These are phyloP conservation scores for Aegilops bicornis DNA, from an alignment of 176 grass and related monocot species.

Conservation along the genomic window DNA sequence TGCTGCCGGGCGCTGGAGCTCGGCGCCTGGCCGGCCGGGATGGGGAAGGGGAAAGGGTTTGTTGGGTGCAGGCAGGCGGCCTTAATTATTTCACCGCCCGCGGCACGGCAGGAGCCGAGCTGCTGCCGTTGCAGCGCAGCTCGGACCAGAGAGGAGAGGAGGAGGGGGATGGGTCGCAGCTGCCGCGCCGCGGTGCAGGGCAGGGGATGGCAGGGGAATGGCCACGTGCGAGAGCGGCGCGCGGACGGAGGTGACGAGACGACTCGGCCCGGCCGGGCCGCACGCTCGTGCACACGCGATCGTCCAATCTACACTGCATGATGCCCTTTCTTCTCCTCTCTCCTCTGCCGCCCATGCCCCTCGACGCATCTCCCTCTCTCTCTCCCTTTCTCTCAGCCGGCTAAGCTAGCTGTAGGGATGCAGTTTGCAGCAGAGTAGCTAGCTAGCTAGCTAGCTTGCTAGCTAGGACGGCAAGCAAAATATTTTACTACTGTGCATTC, in stretches of 20 bases:
- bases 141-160: not conserved
- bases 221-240: conserved; percentile 72
- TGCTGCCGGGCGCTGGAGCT: not conserved
- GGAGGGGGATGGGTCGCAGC: not conserved
- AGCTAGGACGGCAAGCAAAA: conserved; percentile 44
- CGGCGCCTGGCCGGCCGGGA: conserved; percentile 1
- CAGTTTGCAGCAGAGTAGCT: not conserved
- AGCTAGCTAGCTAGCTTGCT: not conserved
- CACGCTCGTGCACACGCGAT: conserved; percentile 96
- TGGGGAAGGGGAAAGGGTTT: conserved; percentile 15
- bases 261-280: conserved; percentile 42
- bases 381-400: not conserved
- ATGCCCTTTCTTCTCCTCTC: not conserved
- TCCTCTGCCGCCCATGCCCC: not conserved
- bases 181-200: conserved; percentile 24
- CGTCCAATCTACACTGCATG: conserved; percentile 41
- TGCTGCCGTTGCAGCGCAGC: conserved; percentile 20
- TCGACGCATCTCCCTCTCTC: not conserved
- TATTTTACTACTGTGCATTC: conserved; percentile 4
- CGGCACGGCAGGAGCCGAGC: conserved; percentile 26
- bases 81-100: conserved; percentile 18
- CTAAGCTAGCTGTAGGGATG: not conserved
- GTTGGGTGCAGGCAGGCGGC: conserved; percentile 10
- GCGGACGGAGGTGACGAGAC: conserved; percentile 69
- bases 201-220: conserved; percentile 19